phyloP scores from a whole-genome alignment of 2,329 filamentous ascomycete genomes.

The Fusarium sp. region DNA sequence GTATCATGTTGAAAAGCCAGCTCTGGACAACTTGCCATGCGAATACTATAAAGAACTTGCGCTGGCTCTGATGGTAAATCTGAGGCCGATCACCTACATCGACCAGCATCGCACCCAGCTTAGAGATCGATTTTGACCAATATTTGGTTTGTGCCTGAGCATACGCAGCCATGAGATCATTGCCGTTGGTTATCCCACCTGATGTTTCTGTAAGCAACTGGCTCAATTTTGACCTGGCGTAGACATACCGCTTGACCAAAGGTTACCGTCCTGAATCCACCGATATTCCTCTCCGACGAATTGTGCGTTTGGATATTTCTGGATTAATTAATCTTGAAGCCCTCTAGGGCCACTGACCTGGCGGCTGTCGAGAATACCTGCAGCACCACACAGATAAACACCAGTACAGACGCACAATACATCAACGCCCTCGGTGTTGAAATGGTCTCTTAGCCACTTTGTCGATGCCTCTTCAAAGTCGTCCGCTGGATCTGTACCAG shows the following conservation, averaged over 20 bases:
- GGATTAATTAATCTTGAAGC: slow-evolving; percentile 51
- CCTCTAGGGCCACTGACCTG: slow-evolving; percentile 58
- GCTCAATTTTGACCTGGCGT: neutral
- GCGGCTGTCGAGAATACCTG: slow-evolving; percentile 58
- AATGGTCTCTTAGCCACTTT: slow-evolving; percentile 57
- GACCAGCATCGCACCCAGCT: slow-evolving; percentile 54
- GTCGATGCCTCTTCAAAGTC: slow-evolving; percentile 47
- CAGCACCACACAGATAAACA: slow-evolving; percentile 57
- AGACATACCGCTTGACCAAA: slow-evolving; percentile 63
- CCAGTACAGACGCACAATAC: slow-evolving; percentile 63
- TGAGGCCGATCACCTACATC: slow-evolving; percentile 61
- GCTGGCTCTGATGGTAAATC: slow-evolving; percentile 52
- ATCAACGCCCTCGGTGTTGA: slow-evolving; percentile 51
- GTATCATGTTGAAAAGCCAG: slow-evolving; percentile 28
- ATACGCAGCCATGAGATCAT: slow-evolving; percentile 64
- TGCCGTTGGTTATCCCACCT: slow-evolving; percentile 66
- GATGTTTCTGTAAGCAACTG: neutral
- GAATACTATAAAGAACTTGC: slow-evolving; percentile 45
- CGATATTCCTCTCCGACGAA: slow-evolving; percentile 57
- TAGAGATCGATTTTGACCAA: slow-evolving; percentile 55
- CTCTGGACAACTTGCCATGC: slow-evolving; percentile 51
- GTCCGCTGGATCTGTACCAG: slow-evolving; percentile 56
- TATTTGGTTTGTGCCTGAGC: slow-evolving; percentile 53
- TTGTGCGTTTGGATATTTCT: slow-evolving; percentile 51
- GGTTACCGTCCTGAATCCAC: slow-evolving; percentile 62